These are phyloP conservation scores for Talaromyces borbonicus DNA, from an alignment of 495 filamentous ascomycete genomes.

Conservation along the genomic window DNA sequence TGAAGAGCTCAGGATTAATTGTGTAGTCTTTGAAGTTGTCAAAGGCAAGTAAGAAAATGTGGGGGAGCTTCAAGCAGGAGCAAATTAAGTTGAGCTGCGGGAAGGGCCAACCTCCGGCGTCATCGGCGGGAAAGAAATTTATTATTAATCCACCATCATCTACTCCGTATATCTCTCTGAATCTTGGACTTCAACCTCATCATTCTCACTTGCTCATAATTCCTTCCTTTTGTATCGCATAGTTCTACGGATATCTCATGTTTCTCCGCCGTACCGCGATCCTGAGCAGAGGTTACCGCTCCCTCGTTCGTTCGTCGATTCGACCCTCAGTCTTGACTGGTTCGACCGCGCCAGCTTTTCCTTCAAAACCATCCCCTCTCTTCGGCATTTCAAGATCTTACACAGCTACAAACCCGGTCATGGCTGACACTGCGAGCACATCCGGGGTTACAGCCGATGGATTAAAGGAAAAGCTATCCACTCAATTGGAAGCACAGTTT, in stretches of 20 bases:
- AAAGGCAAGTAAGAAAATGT: not conserved
- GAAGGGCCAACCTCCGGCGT: conserved; percentile 2
- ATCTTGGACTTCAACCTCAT: too few species aligned
- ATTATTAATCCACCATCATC: not conserved
- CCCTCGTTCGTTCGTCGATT: conserved; percentile 21
- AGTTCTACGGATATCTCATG: too few species aligned
- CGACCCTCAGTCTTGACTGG: conserved; percentile 12
- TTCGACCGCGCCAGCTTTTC: not conserved
- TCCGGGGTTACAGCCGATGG: conserved; percentile 58
- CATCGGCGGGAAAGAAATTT: conserved; percentile 3
- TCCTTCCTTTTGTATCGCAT: too few species aligned
- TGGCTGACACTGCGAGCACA: conserved; percentile 43
- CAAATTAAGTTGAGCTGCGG: not conserved
- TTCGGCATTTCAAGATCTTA: conserved; percentile 32
- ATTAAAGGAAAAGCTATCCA: conserved; percentile 57
- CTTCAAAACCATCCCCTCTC: conserved; percentile 14
- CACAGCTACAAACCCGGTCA: conserved; percentile 31
- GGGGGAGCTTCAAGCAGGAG: not conserved
- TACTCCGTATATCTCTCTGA: too few species aligned
- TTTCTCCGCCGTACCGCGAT: conserved; percentile 11
- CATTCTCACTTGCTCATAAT: too few species aligned
- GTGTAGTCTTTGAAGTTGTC: not conserved
- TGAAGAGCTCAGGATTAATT: not conserved
- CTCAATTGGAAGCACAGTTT: conserved; percentile 67
- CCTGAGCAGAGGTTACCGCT: conserved; percentile 38